These are phyloP conservation scores for Starmerella cellae DNA, from an alignment of 805 yeast genomes.

Conservation along the genomic window DNA sequence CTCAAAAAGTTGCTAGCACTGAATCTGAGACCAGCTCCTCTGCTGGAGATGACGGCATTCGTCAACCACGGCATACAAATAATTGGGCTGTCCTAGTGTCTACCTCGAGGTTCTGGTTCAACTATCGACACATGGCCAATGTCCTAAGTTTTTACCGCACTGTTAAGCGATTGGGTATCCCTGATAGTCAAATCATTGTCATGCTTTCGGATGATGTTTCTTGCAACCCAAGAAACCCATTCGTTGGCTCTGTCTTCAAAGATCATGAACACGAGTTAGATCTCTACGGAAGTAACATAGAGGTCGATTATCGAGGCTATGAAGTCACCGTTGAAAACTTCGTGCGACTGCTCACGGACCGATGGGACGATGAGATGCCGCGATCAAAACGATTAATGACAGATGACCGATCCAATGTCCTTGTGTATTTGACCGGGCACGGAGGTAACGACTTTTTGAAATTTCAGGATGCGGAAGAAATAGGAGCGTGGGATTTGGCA, in stretches of 20 bases:
- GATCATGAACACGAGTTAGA: conserved; percentile 86
- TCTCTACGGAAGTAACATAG: conserved; percentile 84
- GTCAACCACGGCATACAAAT: conserved; percentile 37
- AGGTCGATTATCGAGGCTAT: conserved; percentile 93
- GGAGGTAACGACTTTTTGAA: conserved; percentile 96
- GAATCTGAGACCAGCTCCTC: neutral
- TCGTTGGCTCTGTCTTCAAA: conserved; percentile 91
- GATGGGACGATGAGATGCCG: conserved; percentile 93
- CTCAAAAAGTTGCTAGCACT: neutral
- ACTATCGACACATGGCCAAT: conserved; percentile 95
- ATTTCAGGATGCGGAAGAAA: conserved; percentile 97
- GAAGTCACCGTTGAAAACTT: conserved; percentile 97
- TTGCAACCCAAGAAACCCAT: conserved; percentile 89
- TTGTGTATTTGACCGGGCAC: conserved; percentile 94
- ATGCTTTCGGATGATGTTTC: conserved; percentile 97
- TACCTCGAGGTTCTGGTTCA: conserved; percentile 96
- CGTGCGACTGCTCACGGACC: conserved; percentile 78
- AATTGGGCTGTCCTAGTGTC: conserved; percentile 85
- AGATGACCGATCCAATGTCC: conserved; percentile 86
- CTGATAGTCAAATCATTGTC: conserved; percentile 90
- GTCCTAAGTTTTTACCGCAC: conserved; percentile 89
- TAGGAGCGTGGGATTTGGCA: conserved; percentile 87
- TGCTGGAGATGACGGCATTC: neutral
- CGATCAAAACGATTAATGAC: conserved; percentile 79
- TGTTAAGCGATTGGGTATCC: conserved; percentile 89